Evolutionary conservation across 495 filamentous ascomycete species (phyloP).

Genomic region (Astrothelium macrocarpum): DNA sequence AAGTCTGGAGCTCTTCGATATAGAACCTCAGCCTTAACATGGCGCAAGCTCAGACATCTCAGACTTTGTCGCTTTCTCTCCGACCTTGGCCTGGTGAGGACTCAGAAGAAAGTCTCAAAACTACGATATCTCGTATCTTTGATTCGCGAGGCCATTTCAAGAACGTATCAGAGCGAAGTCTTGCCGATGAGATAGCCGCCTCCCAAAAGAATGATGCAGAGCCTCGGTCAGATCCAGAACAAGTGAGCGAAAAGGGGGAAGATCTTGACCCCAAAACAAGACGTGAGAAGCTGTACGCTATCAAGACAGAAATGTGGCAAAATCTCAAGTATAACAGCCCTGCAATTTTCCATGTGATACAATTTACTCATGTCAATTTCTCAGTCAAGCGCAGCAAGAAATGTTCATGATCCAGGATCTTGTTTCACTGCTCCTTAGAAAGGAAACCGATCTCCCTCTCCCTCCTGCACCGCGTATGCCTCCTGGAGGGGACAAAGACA

Average conservation of each 20-base stretch:
- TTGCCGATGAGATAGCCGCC: conserved; percentile 59
- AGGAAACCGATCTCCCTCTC: conserved; percentile 62
- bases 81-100: conserved; percentile 25
- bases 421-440: conserved; percentile 73
- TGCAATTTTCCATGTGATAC: background rate
- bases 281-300: conserved; percentile 7
- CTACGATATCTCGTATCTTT: conserved; percentile 24
- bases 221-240: conserved; percentile 1
- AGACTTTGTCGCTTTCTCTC: conserved; percentile 14
- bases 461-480: conserved; percentile 43
- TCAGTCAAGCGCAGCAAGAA: conserved; percentile 48
- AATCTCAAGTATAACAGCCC: background rate
- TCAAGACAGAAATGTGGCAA: conserved; percentile 17
- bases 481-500: background rate
- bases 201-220: conserved; percentile 33
- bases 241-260: conserved; percentile 12
- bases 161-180: conserved; percentile 29
- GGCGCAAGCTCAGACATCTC: background rate
- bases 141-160: conserved; percentile 30
- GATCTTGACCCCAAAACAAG: conserved; percentile 3
- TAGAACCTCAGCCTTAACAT: background rate
- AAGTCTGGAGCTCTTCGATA: no score
- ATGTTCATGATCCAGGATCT: conserved; percentile 66
- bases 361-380: background rate
- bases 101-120: conserved; percentile 13